Evolutionary conservation across 371 early-diverging fungal species (phyloP).

Genomic region (Mortierella sp.): DNA sequence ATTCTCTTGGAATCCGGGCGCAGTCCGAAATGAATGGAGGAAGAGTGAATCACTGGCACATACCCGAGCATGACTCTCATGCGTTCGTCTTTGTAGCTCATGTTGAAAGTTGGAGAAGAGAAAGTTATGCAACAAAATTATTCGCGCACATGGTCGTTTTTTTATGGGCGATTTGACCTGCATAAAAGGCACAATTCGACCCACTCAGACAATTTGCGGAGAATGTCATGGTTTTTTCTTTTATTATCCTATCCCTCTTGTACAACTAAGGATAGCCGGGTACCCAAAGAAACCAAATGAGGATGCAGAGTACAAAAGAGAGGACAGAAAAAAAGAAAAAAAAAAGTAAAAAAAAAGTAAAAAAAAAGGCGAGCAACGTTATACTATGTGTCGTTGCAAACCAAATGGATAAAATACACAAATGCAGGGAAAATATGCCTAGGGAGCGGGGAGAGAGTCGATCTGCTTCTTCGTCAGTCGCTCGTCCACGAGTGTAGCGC

Average conservation of each 20-base stretch:
- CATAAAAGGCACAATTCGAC: too few relatives aligned
- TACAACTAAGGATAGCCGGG: too few relatives aligned
- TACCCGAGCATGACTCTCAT: slow-evolving; percentile 51
- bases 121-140: background rate
- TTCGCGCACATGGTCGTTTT: background rate
- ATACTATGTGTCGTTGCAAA: too few relatives aligned
- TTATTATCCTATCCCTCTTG: background rate
- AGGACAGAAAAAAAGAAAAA: background rate
- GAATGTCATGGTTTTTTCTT: background rate
- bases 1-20: background rate
- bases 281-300: background rate
- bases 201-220: background rate
- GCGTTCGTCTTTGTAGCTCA: slow-evolving; percentile 11
- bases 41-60: too few relatives aligned
- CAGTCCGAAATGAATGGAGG: background rate
- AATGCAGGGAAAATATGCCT: background rate
- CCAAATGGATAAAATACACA: too few relatives aligned
- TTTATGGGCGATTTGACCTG: too few relatives aligned
- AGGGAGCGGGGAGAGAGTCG: slow-evolving; percentile 41
- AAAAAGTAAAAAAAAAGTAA: background rate
- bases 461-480: slow-evolving; percentile 30
- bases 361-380: background rate
- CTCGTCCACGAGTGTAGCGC: slow-evolving; percentile 67
- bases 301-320: slow-evolving; percentile 16
- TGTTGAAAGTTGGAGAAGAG: background rate